A percentile compares a stretch with the other conserved stretches of the same genome.
Conservation (phyloP, 164 flowering plant genomes). For the Pachysandra terminalis region DNA sequence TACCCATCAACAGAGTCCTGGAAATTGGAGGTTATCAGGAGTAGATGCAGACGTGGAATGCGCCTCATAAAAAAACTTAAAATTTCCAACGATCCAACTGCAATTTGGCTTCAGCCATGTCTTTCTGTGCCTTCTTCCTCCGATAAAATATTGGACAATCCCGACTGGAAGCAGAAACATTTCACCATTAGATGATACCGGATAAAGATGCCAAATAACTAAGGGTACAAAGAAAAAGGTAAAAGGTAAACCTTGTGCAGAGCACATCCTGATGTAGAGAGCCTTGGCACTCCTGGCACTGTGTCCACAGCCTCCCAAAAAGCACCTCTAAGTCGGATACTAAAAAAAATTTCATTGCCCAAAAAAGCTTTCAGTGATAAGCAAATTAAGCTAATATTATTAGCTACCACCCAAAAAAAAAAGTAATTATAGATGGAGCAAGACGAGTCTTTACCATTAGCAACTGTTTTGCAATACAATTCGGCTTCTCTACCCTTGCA, state of each 20-base stretch:
- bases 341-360: slow-evolving; percentile 25
- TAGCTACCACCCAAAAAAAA: not conserved
- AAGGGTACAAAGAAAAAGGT: not conserved
- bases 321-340: slow-evolving; percentile 81
- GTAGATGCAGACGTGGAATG: not conserved
- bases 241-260: slow-evolving; percentile 75
- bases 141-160: slow-evolving; percentile 99
- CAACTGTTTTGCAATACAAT: slow-evolving; percentile 85
- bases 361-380: not conserved
- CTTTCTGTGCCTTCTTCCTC: slow-evolving; percentile 96
- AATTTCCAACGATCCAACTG: slow-evolving; percentile 91
- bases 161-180: slow-evolving; percentile 52
- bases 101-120: slow-evolving; percentile 87
- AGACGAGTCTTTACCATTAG: slow-evolving; percentile 50
- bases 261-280: slow-evolving; percentile 99
- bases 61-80: slow-evolving; percentile 15
- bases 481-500: slow-evolving; percentile 99
- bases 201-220: not conserved
- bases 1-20: not conserved
- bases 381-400: not conserved
- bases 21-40: not conserved
- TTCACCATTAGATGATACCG: not conserved
- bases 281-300: slow-evolving; percentile 99
- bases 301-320: slow-evolving; percentile 97
- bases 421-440: not conserved